Percentiles rank a stretch among this genome's conserved stretches.
These are phyloP conservation scores for Ensete glaucum DNA, from an alignment of 176 grass and related monocot genomes.

Conservation along the genomic window DNA sequence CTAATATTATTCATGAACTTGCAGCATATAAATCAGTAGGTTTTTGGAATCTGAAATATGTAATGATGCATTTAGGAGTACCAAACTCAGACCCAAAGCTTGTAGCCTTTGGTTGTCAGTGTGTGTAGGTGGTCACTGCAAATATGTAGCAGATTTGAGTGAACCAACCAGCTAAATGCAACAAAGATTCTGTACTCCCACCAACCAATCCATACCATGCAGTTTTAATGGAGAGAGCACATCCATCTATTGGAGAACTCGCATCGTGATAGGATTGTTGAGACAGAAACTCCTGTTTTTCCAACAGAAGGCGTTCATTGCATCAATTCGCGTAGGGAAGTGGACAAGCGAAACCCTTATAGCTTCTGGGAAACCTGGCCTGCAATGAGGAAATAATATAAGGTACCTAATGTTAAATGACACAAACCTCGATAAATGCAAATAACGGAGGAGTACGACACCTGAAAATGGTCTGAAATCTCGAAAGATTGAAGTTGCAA, in stretches of 20 bases:
- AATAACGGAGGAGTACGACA: neutral
- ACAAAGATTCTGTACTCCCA: too few species aligned
- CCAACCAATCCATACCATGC: neutral
- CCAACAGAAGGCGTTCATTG: constrained; percentile 43
- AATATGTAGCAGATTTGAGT: too few species aligned
- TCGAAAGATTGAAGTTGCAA: constrained; percentile 47
- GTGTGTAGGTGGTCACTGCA: too few species aligned
- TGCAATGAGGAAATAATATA: constrained; percentile 21
- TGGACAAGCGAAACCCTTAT: constrained; percentile 51
- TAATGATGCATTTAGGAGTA: too few species aligned
- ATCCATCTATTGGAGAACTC: constrained; percentile 55
- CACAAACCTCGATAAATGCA: constrained; percentile 18
- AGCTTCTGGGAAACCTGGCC: constrained; percentile 43
- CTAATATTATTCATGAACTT: too few species aligned
- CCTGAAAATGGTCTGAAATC: constrained; percentile 57
- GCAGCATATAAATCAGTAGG: too few species aligned
- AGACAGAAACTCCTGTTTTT: constrained; percentile 86
- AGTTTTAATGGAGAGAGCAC: neutral
- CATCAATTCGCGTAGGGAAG: constrained; percentile 52
- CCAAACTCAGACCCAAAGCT: too few species aligned
- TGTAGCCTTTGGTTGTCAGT: too few species aligned
- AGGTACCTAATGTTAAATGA: neutral
- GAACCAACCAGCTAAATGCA: too few species aligned
- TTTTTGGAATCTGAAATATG: too few species aligned
- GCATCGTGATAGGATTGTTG: constrained; percentile 47